Evolutionary conservation across 1,139 yeast genomes (phyloP).

Genomic region (Zygotorulaspora mrakii): DNA sequence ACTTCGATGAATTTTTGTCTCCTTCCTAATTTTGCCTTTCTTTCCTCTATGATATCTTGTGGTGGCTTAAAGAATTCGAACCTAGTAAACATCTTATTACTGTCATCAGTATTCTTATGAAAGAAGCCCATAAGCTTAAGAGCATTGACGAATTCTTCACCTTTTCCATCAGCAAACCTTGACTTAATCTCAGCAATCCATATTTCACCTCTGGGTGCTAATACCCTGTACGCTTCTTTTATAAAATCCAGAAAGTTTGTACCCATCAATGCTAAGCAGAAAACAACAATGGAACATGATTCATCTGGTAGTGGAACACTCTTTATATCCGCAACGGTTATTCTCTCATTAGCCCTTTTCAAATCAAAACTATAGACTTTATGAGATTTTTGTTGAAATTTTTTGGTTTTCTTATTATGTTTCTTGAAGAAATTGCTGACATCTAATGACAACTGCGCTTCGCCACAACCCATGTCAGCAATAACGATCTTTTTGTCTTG

Average conservation of each 20-base stretch:
- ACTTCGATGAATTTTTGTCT: constrained; percentile 69
- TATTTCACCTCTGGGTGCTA: constrained; percentile 86
- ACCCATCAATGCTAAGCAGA: constrained; percentile 95
- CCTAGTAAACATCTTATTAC: constrained; percentile 89
- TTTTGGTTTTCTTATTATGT: constrained; percentile 37
- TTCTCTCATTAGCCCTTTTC: constrained; percentile 77
- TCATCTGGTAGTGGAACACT: constrained; percentile 79
- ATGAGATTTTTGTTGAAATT: constrained; percentile 43
- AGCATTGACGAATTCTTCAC: constrained; percentile 73
- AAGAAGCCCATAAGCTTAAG: constrained; percentile 77
- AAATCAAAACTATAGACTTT: constrained; percentile 86
- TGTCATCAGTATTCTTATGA: constrained; percentile 82
- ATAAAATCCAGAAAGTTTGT: constrained; percentile 91
- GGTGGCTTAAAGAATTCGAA: constrained; percentile 92
- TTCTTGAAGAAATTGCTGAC: constrained; percentile 48
- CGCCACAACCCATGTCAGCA: constrained; percentile 99
- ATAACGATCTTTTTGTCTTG: constrained; percentile 58
- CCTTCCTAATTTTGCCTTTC: constrained; percentile 59
- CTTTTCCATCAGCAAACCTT: constrained; percentile 65
- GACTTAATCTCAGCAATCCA: constrained; percentile 99
- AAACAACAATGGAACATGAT: constrained; percentile 79
- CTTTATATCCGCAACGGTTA: constrained; percentile 92
- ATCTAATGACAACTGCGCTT: constrained; percentile 77
- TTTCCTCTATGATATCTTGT: constrained; percentile 60
- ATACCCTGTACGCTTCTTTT: constrained; percentile 79